Conservation (phyloP, 129 eudicot species). For the Deinandra increscens region DNA sequence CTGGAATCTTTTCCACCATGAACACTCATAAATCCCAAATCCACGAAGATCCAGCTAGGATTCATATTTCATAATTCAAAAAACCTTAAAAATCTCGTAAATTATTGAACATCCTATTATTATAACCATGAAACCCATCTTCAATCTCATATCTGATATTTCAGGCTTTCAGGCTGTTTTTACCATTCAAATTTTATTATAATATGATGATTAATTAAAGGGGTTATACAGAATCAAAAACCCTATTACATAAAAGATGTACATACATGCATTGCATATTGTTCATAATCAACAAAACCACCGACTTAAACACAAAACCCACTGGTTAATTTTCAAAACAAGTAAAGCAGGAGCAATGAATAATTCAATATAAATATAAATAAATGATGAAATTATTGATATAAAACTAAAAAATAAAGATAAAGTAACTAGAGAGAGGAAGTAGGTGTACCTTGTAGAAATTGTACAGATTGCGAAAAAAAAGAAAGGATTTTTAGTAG, state of each 20-base stretch:
- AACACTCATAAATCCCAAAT: background rate
- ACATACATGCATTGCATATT: slow-evolving; percentile 22
- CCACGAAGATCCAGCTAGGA: slow-evolving; percentile 10
- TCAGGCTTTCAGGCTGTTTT: too few relatives aligned
- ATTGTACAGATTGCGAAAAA: slow-evolving; percentile 33
- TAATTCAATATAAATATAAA: background rate
- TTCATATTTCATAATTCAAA: background rate
- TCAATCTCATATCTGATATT: slow-evolving; percentile 6
- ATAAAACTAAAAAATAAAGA: background rate
- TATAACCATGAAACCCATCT: slow-evolving; percentile 7
- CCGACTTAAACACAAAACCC: slow-evolving; percentile 11
- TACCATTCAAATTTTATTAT: background rate
- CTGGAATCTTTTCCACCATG: background rate
- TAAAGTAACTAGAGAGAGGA: slow-evolving; percentile 17
- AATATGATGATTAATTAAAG: slow-evolving; percentile 7
- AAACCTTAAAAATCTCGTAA: background rate
- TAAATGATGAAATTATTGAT: background rate
- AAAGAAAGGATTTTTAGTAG: slow-evolving; percentile 30
- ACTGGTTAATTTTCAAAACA: slow-evolving; percentile 1
- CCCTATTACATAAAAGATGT: background rate
- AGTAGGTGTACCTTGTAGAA: slow-evolving; percentile 43
- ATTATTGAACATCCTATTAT: background rate
- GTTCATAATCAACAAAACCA: slow-evolving; percentile 1
- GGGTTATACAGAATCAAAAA: background rate
- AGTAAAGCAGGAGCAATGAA: slow-evolving; percentile 4